A percentile compares a stretch with the other conserved stretches of the same genome.
Evolutionary conservation across 805 yeast genomes (phyloP).

Genomic region (Kazachstania kunashirensis): DNA sequence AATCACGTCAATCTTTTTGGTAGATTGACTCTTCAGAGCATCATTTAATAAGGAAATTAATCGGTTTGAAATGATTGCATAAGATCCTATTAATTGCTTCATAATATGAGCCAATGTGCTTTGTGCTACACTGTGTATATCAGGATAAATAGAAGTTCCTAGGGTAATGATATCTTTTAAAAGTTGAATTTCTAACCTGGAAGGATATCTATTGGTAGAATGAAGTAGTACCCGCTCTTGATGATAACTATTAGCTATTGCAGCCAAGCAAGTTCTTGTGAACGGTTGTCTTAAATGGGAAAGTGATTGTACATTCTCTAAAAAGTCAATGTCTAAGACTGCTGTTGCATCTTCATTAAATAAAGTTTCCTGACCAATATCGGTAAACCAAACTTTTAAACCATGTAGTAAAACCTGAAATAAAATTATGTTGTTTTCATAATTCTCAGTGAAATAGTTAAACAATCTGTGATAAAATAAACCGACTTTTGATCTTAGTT

Average conservation of each 20-base stretch:
- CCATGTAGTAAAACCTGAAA: constrained; percentile 55
- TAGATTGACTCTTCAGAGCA: constrained; percentile 42
- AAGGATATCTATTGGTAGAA: constrained; percentile 62
- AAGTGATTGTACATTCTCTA: constrained; percentile 51
- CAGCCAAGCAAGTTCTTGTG: constrained; percentile 71
- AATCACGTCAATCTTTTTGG: constrained; percentile 53
- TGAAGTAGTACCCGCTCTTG: constrained; percentile 62
- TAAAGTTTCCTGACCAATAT: constrained; percentile 64
- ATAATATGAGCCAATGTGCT: constrained; percentile 55
- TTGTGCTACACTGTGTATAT: constrained; percentile 63
- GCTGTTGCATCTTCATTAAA: constrained; percentile 47
- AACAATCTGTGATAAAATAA: constrained; percentile 50
- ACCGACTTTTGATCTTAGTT: constrained; percentile 51
- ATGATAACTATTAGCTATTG: constrained; percentile 65
- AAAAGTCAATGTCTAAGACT: constrained; percentile 43
- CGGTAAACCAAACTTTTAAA: constrained; percentile 67
- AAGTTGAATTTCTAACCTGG: constrained; percentile 51
- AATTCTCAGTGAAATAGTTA: constrained; percentile 36
- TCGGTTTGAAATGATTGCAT: constrained; percentile 39
- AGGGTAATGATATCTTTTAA: constrained; percentile 55
- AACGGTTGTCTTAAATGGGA: constrained; percentile 56
- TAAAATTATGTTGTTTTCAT: constrained; percentile 55
- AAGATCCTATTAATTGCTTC: constrained; percentile 60
- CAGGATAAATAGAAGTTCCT: constrained; percentile 60
- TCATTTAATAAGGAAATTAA: constrained; percentile 37